Evolutionary conservation across 2,329 filamentous ascomycete species (phyloP).

Genomic region (Graphilbum ipis-grandicollis): DNA sequence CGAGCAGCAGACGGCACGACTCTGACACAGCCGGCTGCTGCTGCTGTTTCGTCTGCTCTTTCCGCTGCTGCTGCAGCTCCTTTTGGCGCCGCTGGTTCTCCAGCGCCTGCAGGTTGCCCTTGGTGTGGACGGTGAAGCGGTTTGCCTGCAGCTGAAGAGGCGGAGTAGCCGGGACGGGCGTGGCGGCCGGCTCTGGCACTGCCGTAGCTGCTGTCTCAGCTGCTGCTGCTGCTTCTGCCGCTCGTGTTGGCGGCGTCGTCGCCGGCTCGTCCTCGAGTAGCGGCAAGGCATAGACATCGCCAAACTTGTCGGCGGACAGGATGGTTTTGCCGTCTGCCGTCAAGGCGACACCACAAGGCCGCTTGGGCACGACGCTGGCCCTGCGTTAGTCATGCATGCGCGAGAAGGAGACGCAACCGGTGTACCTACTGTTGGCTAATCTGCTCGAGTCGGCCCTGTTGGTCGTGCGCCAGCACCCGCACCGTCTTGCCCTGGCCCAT

Average conservation of each 20-base stretch:
- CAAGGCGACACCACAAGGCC: conserved; percentile 60
- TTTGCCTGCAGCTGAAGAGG: conserved; percentile 28
- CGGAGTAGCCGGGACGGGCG: conserved; percentile 20
- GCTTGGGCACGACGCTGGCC: conserved; percentile 70
- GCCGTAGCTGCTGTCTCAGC: neutral
- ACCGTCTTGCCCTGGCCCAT: conserved; percentile 87
- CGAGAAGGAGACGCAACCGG: too few relatives aligned
- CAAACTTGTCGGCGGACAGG: conserved; percentile 83
- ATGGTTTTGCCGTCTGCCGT: conserved; percentile 55
- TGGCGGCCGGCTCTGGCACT: conserved; percentile 1
- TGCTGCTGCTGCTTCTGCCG: too few relatives aligned
- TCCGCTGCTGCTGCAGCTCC: conserved; percentile 10
- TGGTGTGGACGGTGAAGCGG: conserved; percentile 44
- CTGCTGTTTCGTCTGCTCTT: conserved; percentile 7
- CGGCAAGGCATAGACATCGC: conserved; percentile 83
- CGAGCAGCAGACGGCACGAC: conserved; percentile 44
- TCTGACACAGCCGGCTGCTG: conserved; percentile 12
- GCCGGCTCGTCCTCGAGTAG: conserved; percentile 26
- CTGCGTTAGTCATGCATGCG: too few relatives aligned
- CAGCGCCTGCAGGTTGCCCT: conserved; percentile 42
- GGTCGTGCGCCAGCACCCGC: conserved; percentile 58
- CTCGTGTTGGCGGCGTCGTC: neutral
- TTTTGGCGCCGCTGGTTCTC: conserved; percentile 36
- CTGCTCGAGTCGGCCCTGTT: conserved; percentile 42
- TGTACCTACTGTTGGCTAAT: conserved; percentile 56